Percentiles rank a stretch among this genome's conserved stretches.
Conservation (phyloP, 192 early-diverging fungal genomes). For the Coemansia guatemalensis region DNA sequence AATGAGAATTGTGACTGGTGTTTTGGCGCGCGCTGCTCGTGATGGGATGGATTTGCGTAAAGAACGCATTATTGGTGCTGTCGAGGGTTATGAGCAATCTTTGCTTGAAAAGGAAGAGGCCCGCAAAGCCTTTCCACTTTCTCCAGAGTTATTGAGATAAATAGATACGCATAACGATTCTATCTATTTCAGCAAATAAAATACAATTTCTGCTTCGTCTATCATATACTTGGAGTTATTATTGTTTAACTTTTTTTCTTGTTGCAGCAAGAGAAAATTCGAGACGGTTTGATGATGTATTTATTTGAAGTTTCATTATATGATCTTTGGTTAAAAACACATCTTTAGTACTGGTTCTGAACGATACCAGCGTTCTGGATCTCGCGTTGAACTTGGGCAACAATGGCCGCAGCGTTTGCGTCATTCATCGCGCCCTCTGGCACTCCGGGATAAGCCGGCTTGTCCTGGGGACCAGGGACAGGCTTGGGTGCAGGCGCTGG, state of each 20-base stretch:
- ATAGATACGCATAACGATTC: too few species aligned
- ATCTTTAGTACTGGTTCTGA: conserved; percentile 19
- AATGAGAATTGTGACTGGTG: conserved; percentile 78
- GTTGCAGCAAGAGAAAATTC: too few species aligned
- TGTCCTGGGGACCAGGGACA: not conserved
- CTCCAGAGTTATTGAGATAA: too few species aligned
- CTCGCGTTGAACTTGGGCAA: conserved; percentile 24
- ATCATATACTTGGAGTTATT: too few species aligned
- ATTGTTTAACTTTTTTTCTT: too few species aligned
- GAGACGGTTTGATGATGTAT: too few species aligned
- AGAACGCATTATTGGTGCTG: conserved; percentile 9
- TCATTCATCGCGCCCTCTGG: not conserved
- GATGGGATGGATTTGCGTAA: conserved; percentile 57
- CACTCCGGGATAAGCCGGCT: not conserved
- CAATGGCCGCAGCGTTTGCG: conserved; percentile 9
- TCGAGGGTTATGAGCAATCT: not conserved
- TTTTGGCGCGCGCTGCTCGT: conserved; percentile 68
- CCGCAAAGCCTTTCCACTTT: too few species aligned
- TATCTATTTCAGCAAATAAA: too few species aligned
- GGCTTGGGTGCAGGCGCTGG: conserved; percentile 5
- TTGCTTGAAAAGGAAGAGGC: not conserved
- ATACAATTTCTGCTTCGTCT: too few species aligned
- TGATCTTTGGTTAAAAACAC: too few species aligned
- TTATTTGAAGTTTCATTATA: too few species aligned
- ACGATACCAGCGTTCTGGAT: conserved; percentile 21